Base-by-base conservation (phyloP, 768 basidiomycete species). In the Phlegmacium glaucopus region DNA sequence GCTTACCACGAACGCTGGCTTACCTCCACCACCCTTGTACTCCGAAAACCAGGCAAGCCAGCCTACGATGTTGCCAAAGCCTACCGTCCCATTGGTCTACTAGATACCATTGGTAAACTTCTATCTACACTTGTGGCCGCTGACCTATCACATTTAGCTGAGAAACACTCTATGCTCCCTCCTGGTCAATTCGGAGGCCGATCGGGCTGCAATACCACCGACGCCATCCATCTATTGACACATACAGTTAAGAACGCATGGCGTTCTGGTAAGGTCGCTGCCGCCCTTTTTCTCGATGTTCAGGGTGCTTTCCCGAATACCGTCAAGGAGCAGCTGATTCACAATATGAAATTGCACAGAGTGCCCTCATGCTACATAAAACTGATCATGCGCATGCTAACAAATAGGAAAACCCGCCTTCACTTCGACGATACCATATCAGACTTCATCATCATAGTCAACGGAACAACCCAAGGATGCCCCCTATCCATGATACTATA, bases 111-210 rank as follows among this genome's bases (percentile, higher is more conserved):
- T 0, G 58, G 52, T 0, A 75, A 75, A 25, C 25, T 66, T 0
- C 60, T 67, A 22, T 0, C 54, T 57, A 1, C 22, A 56, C 44
- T 50, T 1, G 39, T 66, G 0, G 55, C 61, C n/a, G 61, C 64
- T 4, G 44, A 57, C n/a, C 26, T 73, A 0, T 41, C 52, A 0
- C 44, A 54, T 10, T 11, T 64, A 1, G 48, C 57, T 0, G 69
- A 77, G 50, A 29, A 51, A 5, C 52, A 67, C 27, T 13, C 60
- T 0, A 50, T 74, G 1, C 59, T 76, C 1, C 70, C 73, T 0
- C 18, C 42, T 0, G 61, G 36, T 4, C 70, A 76, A 42, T 75
- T 72, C 41, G 69, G 74, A 0, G 66, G 68, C 0, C 15, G 69
- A 1, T 66, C 73, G 7, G 73, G 74, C 0, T 28, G 70, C 0